These are phyloP conservation scores for Saccharomyces mikatae DNA, from an alignment of 805 yeast species.

Conservation along the genomic window DNA sequence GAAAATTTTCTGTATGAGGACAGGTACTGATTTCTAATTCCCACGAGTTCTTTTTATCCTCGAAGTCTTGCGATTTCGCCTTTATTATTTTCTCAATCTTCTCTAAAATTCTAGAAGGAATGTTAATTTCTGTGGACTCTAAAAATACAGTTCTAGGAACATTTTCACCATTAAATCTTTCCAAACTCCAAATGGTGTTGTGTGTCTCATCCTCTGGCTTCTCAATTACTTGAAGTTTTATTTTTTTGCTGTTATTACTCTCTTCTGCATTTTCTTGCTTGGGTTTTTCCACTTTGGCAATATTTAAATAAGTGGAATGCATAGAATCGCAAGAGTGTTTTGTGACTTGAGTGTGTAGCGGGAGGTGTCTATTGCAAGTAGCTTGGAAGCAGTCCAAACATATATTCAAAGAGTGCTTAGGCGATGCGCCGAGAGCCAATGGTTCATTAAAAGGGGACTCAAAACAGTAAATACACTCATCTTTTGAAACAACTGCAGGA, in stretches of 20 bases:
- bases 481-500: conserved; percentile 55
- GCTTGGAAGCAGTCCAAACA: conserved; percentile 70
- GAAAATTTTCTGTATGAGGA: conserved; percentile 59
- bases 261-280: conserved; percentile 21
- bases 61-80: conserved; percentile 23
- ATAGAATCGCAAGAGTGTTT: conserved; percentile 29
- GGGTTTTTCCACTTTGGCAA: conserved; percentile 45
- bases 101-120: conserved; percentile 2
- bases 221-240: conserved; percentile 27
- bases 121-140: conserved; percentile 1
- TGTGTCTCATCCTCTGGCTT: conserved; percentile 26
- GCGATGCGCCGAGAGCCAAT: conserved; percentile 33
- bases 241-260: conserved; percentile 25
- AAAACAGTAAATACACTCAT: conserved; percentile 84
- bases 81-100: conserved; percentile 19
- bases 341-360: conserved; percentile 41
- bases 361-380: conserved; percentile 56
- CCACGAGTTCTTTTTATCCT: conserved; percentile 79
- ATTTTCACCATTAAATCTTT: conserved; percentile 3
- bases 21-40: conserved; percentile 80
- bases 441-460: conserved; percentile 47
- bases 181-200: conserved; percentile 24
- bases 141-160: not conserved
- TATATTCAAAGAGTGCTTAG: conserved; percentile 43
- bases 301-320: conserved; percentile 54